phyloP scores from a whole-genome alignment of 352 stramenopile genomes.

The Globisporangium splendens region DNA sequence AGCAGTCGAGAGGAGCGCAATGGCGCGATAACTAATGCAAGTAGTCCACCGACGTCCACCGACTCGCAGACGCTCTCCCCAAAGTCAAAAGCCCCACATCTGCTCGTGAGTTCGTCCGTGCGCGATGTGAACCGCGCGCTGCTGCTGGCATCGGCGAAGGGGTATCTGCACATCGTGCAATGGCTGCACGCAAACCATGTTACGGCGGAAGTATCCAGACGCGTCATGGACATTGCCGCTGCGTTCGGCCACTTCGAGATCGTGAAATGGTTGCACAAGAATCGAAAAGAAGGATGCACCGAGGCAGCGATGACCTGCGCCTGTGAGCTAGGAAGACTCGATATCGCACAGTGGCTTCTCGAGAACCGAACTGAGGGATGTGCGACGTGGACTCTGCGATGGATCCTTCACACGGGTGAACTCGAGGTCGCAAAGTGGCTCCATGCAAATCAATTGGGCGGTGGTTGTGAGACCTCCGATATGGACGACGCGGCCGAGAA shows the following conservation, averaged over 20 bases:
- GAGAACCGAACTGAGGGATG: conserved; percentile 15
- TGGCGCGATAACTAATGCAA: too few relatives aligned
- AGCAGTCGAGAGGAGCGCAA: conserved; percentile 8
- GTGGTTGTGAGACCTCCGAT: conserved; percentile 6
- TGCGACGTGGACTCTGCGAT: conserved; percentile 14
- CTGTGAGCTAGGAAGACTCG: conserved; percentile 14
- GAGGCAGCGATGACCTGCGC: conserved; percentile 16
- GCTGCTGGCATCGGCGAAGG: conserved; percentile 13
- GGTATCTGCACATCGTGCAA: conserved; percentile 17
- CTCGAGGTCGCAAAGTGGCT: conserved; percentile 11
- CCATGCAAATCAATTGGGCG: conserved; percentile 3
- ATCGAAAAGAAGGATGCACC: conserved; percentile 16
- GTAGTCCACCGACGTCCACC: too few relatives aligned
- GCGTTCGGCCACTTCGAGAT: conserved; percentile 24
- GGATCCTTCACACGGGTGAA: conserved; percentile 12
- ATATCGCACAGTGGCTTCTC: conserved; percentile 22
- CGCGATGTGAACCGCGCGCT: conserved; percentile 16
- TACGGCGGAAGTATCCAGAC: conserved; percentile 2
- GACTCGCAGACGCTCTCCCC: not conserved
- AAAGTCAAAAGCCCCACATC: conserved; percentile 8
- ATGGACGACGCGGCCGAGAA: conserved; percentile 27
- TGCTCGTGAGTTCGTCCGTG: not conserved
- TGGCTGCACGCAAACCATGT: conserved; percentile 21
- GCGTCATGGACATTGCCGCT: conserved; percentile 32
- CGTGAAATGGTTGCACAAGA: conserved; percentile 22